These are phyloP conservation scores for Suillus weaverae DNA, from an alignment of 768 basidiomycete genomes.

Conservation along the genomic window DNA sequence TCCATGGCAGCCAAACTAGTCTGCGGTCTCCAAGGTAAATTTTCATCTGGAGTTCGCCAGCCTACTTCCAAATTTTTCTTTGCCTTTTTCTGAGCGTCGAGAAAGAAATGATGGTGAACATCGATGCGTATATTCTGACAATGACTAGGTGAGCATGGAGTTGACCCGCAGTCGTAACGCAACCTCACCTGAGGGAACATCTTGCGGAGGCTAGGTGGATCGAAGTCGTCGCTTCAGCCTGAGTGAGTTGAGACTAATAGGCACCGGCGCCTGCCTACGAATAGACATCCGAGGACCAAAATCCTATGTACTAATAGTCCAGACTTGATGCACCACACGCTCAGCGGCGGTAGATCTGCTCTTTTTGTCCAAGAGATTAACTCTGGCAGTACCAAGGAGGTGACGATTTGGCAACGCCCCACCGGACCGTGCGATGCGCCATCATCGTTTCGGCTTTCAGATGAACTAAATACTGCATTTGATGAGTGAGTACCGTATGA, in stretches of 20 bases:
- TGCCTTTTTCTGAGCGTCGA: slow-evolving; percentile 49
- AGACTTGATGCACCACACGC: no score
- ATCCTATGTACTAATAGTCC: no score
- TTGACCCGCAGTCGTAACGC: background rate
- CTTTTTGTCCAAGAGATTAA: no score
- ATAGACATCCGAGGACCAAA: no score
- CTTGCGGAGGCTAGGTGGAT: background rate
- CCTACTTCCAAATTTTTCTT: slow-evolving; percentile 48
- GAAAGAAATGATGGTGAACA: slow-evolving; percentile 79
- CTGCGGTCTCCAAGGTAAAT: slow-evolving; percentile 64
- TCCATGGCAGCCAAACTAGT: slow-evolving; percentile 67
- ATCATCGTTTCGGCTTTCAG: no score
- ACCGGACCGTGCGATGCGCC: background rate
- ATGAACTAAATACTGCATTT: background rate
- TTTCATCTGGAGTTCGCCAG: slow-evolving; percentile 62
- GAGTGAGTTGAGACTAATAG: no score
- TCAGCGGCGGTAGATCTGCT: no score
- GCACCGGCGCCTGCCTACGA: no score
- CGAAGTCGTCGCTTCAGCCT: background rate
- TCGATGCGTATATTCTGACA: slow-evolving; percentile 42
- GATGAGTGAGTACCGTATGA: background rate
- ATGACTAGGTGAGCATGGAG: background rate
- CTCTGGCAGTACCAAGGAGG: no score
- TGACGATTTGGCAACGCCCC: no score
- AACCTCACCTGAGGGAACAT: background rate